Evolutionary conservation across 2,329 filamentous ascomycete genomes (phyloP), one percentile per base, ranked within the genome.

Genomic region (Colletotrichum tanaceti): DNA sequence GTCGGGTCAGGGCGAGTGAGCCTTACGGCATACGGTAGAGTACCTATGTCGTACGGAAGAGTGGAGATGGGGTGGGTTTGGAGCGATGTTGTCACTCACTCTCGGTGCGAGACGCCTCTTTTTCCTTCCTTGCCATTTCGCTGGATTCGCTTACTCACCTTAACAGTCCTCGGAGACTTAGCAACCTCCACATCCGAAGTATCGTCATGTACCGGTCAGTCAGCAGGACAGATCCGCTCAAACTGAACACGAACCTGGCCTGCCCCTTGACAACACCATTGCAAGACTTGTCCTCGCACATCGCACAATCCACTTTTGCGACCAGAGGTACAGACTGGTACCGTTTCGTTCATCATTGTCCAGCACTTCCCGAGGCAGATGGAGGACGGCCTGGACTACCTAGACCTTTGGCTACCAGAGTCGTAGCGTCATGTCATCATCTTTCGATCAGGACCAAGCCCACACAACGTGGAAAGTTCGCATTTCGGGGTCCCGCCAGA

Each of bases 191-290:
- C 67, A 43, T 32, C 67, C 63, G 52, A 70, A 32, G 67, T 70
- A 67, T 53, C 18, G 24, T 46, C 44, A 68, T 47, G 67, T 70
- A 70, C 63, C 63, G 52, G 38, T 55, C 58, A 61, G 66, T 69
- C 38, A 52, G 55, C 16, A 52, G 43, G 35, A 38, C n/a, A 28
- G 54, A 49, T 49, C 66, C 62, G 55, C 66, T 52, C 63, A 62
- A 65, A 50, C 28, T 32, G 10, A 32, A 32, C 28, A 7, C 28
- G 28, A 32, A 32, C 28, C 52, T 69, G 55, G 57, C 65, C 54
- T 68, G 47, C 41, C 65, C 65, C 65, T 68, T 54, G 65, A 68
- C 62, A 39, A 49, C 65, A 68, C 50, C 62, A 65, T 63, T 68
- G 58, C 58, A 52, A 62, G 57, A 57, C 50, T 58, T 70, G 44